Base-by-base conservation (phyloP, 2,329 filamentous ascomycete species). In the Neurospora sp. region DNA sequence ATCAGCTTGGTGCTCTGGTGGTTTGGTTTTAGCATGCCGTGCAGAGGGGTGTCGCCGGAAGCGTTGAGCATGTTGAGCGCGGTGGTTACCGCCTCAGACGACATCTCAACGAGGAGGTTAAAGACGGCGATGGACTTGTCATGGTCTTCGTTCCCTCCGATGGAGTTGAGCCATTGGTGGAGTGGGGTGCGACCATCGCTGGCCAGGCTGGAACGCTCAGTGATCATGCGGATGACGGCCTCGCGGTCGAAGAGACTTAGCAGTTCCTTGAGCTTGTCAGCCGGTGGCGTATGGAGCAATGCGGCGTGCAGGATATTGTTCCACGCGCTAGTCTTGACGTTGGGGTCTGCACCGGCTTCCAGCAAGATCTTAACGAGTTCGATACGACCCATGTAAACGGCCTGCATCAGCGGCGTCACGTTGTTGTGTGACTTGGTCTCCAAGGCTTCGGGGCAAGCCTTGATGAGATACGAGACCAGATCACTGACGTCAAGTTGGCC, bases 301-400 rank as follows among this genome's bases (percentile, higher is more conserved):
- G 89, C 82, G 2, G 84, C 81, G 75, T 96, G 92, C 1, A 95
- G 72, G 17, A 95, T 80, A 74, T 95, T 96, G 73, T 87, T 84
- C 11, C 88, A 87, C 3, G 80, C 77, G 10, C 80, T 80, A 75
- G 92, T 89, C 33, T 88, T 88, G 40, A 81, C 81, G 0, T 87
- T 86, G 76, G 92, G 89, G 75, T 96, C 88, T 2, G 91, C 91
- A 3, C 91, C 91, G 36, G 86, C 87, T 1, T 84, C 81, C 67
- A 95, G 83, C 41, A 97, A 83, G 0, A 87, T 81, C 74, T 87
- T 86, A 17, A 86, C 85, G 23, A 86, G 84, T 1, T 87, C 81
- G 17, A 83, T 74, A 23, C 85, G 84, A 11, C 86, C 84, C 3
- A 87, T 79, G 2, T 82, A 79, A 72, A 89, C 90, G 1, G 92